A percentile compares a stretch with the other conserved stretches of the same genome.
These are phyloP conservation scores for Saccharomycopsis fodiens DNA, from an alignment of 805 yeast species.

Conservation along the genomic window DNA sequence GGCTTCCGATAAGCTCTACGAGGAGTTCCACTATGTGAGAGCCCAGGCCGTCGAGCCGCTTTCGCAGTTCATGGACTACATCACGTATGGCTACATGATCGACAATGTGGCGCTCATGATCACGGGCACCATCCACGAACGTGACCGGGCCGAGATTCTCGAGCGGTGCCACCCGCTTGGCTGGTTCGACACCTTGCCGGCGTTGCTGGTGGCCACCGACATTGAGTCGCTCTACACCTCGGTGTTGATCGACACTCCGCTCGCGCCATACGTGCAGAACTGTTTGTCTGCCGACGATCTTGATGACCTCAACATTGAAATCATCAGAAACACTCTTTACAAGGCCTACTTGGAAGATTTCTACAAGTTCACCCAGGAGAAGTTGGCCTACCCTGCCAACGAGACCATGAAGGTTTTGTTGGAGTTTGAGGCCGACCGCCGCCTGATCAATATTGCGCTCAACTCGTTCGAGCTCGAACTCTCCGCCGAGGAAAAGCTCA, in stretches of 20 bases:
- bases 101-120: slow-evolving; percentile 94
- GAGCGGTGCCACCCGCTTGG: slow-evolving; percentile 95
- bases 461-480: slow-evolving; percentile 84
- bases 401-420: slow-evolving; percentile 75
- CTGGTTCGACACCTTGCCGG: slow-evolving; percentile 97
- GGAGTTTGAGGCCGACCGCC: slow-evolving; percentile 89
- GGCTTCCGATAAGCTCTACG: slow-evolving; percentile 64
- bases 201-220: slow-evolving; percentile 90
- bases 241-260: slow-evolving; percentile 91
- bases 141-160: slow-evolving; percentile 83
- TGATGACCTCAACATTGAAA: slow-evolving; percentile 93
- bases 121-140: slow-evolving; percentile 93
- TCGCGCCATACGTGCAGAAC: slow-evolving; percentile 92
- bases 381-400: slow-evolving; percentile 66
- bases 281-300: slow-evolving; percentile 78
- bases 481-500: slow-evolving; percentile 59
- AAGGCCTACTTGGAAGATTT: slow-evolving; percentile 92
- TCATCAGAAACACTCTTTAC: slow-evolving; percentile 84
- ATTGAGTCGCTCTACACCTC: slow-evolving; percentile 88
- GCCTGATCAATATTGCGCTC: slow-evolving; percentile 84
- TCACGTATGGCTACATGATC: slow-evolving; percentile 96
- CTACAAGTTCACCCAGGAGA: slow-evolving; percentile 48
- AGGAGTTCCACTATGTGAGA: slow-evolving; percentile 78
- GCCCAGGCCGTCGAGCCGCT: slow-evolving; percentile 78
- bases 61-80: slow-evolving; percentile 79